Percentiles rank a stretch among this genome's conserved stretches.
phyloP scores from a whole-genome alignment of 2,329 filamentous ascomycete genomes.

The Aspergillus sp. region DNA sequence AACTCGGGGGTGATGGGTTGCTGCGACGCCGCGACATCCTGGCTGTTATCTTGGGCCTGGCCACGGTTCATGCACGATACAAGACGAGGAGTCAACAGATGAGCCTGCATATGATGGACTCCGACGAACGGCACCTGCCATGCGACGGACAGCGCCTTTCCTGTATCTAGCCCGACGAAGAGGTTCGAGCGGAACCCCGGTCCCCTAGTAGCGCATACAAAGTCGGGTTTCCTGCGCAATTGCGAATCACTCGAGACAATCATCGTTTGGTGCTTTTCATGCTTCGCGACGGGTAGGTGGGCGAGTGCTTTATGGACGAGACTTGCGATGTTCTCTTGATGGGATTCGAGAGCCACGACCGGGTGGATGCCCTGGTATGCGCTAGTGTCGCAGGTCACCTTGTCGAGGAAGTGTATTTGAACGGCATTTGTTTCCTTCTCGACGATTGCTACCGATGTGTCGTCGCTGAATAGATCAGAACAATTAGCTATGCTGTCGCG shows the following conservation, averaged over 20 bases:
- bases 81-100: slow-evolving; percentile 83
- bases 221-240: slow-evolving; percentile 64
- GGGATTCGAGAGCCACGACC: slow-evolving; percentile 70
- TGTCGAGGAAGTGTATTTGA: slow-evolving; percentile 74
- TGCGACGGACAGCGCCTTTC: slow-evolving; percentile 82
- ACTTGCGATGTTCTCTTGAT: slow-evolving; percentile 68
- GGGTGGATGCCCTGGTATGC: slow-evolving; percentile 79
- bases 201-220: slow-evolving; percentile 85
- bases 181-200: slow-evolving; percentile 85
- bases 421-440: slow-evolving; percentile 56
- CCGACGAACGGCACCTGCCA: slow-evolving; percentile 82
- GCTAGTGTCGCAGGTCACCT: slow-evolving; percentile 77
- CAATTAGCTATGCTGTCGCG: background rate
- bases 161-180: slow-evolving; percentile 74
- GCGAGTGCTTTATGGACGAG: slow-evolving; percentile 67
- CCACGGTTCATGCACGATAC: slow-evolving; percentile 59
- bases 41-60: slow-evolving; percentile 10
- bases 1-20: slow-evolving; percentile 57
- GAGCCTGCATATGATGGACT: slow-evolving; percentile 97
- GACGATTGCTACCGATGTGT: slow-evolving; percentile 85
- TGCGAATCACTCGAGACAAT: slow-evolving; percentile 24
- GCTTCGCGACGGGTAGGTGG: slow-evolving; percentile 50
- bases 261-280: slow-evolving; percentile 16
- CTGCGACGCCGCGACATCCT: slow-evolving; percentile 4
- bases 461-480: slow-evolving; percentile 61